Conservation (phyloP, 73 alveolate genomes). For the Paramecium bursaria region DNA sequence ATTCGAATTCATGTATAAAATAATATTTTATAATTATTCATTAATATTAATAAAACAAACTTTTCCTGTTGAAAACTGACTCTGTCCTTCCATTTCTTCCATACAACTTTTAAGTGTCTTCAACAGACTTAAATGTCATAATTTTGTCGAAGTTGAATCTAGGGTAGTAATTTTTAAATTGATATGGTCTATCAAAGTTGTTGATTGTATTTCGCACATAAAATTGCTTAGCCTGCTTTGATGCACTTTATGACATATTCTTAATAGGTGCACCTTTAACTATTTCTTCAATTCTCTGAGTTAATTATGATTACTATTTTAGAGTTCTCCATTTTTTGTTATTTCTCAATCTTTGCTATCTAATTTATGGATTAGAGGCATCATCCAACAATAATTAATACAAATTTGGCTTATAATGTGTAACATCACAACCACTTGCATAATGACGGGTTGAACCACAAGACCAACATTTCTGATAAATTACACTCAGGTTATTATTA, state of each 20-base stretch:
- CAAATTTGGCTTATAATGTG: not conserved
- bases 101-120: no score
- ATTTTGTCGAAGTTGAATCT: no score
- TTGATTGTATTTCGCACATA: not conserved
- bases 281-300: not conserved
- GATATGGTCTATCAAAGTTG: not conserved
- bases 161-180: no score
- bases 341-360: not conserved
- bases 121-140: no score
- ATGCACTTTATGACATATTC: not conserved
- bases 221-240: not conserved
- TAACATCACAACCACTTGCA: conserved; percentile 36
- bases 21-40: no score
- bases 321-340: not conserved
- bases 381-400: no score
- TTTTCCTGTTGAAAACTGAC: no score
- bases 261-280: not conserved
- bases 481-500: no score
- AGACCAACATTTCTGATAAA: conserved; percentile 1
- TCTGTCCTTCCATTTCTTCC: no score
- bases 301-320: not conserved
- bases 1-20: no score
- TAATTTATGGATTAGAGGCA: not conserved
- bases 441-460: conserved; percentile 39
- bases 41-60: no score